Conservation (phyloP, 495 filamentous ascomycete species). For the Apodospora peruviana region DNA sequence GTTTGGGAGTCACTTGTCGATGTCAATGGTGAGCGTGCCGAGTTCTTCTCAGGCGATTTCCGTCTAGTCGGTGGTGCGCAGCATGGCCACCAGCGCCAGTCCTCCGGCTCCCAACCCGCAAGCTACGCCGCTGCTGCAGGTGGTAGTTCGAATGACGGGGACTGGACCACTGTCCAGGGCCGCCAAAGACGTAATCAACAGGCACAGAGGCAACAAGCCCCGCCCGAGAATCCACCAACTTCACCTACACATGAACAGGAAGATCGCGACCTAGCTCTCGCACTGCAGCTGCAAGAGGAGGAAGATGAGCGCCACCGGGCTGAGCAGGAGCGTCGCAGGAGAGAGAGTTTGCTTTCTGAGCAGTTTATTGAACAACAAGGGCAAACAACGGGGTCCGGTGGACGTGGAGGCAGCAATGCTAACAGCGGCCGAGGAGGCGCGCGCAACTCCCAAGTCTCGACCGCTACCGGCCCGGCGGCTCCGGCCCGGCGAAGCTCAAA, state of each 20-base stretch:
- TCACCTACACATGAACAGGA: constrained; percentile 54
- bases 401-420: constrained; percentile 5
- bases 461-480: not conserved
- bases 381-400: constrained; percentile 11
- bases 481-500: constrained; percentile 14
- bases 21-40: constrained; percentile 73
- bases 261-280: constrained; percentile 73
- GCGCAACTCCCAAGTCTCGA: constrained; percentile 1
- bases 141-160: constrained; percentile 15
- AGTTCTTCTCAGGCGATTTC: constrained; percentile 89
- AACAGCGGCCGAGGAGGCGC: constrained; percentile 7
- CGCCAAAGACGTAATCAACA: constrained; percentile 26
- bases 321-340: constrained; percentile 41
- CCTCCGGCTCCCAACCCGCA: constrained; percentile 3
- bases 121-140: not conserved
- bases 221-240: constrained; percentile 24
- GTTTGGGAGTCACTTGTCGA: constrained; percentile 94
- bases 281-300: constrained; percentile 78
- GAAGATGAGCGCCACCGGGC: constrained; percentile 62
- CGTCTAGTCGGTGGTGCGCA: constrained; percentile 62
- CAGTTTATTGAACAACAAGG: constrained; percentile 54
- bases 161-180: constrained; percentile 48
- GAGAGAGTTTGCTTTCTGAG: constrained; percentile 46
- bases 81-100: constrained; percentile 17
- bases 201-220: constrained; percentile 14